Conservation (phyloP, 371 early-diverging fungal genomes). For the Rozella allomycis region DNA sequence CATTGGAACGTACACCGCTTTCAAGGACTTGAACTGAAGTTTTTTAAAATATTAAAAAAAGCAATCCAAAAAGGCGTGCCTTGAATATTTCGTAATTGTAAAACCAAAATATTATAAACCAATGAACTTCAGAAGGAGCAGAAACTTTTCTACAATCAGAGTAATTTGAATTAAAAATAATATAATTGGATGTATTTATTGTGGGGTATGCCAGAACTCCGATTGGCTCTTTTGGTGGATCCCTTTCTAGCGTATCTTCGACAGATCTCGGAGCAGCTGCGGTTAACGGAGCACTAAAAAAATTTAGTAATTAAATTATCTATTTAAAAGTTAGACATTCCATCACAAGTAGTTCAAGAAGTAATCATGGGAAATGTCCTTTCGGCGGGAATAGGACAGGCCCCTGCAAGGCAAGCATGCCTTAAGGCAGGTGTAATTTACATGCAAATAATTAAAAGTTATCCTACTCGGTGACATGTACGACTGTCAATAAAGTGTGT, state of each 20-base stretch:
- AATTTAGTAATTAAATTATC: not conserved
- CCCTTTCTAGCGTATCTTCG: slow-evolving; percentile 62
- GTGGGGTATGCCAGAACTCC: slow-evolving; percentile 77
- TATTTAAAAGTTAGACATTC: slow-evolving; percentile 33
- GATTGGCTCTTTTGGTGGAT: slow-evolving; percentile 76
- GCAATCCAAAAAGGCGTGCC: too few species aligned
- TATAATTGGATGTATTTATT: slow-evolving; percentile 78
- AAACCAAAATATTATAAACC: too few species aligned
- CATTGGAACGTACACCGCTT: too few species aligned
- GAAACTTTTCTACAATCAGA: too few species aligned
- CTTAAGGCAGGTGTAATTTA: slow-evolving; percentile 61
- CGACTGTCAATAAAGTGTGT: slow-evolving; percentile 94
- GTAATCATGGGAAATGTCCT: slow-evolving; percentile 69
- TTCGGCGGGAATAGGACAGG: slow-evolving; percentile 70
- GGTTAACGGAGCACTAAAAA: slow-evolving; percentile 36
- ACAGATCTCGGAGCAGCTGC: slow-evolving; percentile 54
- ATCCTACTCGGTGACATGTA: slow-evolving; percentile 44
- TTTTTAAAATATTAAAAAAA: too few species aligned
- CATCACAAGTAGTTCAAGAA: slow-evolving; percentile 50
- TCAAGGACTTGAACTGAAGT: too few species aligned
- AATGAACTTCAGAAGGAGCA: too few species aligned
- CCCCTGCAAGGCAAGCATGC: slow-evolving; percentile 88
- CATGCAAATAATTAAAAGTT: too few species aligned
- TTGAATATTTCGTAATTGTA: too few species aligned
- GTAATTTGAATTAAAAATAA: too few species aligned